A percentile compares a stretch with the other conserved stretches of the same genome.
Conservation (phyloP, 805 yeast genomes). For the Candida nitratophila region DNA sequence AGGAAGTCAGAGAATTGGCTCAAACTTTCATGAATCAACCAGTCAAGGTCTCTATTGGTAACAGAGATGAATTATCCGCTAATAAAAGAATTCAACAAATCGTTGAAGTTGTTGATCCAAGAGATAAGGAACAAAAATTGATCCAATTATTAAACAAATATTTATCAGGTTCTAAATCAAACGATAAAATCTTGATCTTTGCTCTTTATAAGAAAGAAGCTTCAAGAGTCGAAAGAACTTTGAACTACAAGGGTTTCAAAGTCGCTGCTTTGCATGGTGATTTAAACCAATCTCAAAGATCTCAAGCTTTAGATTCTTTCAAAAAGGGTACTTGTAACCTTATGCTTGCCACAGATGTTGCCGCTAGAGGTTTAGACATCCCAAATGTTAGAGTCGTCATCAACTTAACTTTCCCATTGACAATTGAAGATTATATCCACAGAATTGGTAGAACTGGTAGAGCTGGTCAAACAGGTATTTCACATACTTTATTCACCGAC, state of each 20-base stretch:
- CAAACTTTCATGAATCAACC: slow-evolving; percentile 74
- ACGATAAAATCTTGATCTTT: slow-evolving; percentile 84
- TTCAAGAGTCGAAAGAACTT: slow-evolving; percentile 72
- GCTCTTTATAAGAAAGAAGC: slow-evolving; percentile 98
- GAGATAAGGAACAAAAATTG: slow-evolving; percentile 71
- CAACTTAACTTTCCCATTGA: slow-evolving; percentile 88
- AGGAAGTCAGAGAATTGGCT: slow-evolving; percentile 92
- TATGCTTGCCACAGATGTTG: slow-evolving; percentile 95
- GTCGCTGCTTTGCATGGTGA: slow-evolving; percentile 98
- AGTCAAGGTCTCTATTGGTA: slow-evolving; percentile 89
- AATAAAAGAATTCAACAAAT: slow-evolving; percentile 89
- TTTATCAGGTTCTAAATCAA: slow-evolving; percentile 51
- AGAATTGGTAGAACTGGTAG: slow-evolving; percentile 96
- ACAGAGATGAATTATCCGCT: slow-evolving; percentile 89
- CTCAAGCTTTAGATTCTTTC: slow-evolving; percentile 78
- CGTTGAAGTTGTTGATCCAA: slow-evolving; percentile 86
- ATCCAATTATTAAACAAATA: slow-evolving; percentile 67
- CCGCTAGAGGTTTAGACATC: slow-evolving; percentile 94
- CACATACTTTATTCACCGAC: slow-evolving; percentile 93
- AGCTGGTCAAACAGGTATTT: slow-evolving; percentile 92
- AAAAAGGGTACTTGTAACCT: slow-evolving; percentile 71
- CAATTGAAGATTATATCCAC: slow-evolving; percentile 81
- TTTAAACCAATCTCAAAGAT: slow-evolving; percentile 84
- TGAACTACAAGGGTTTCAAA: slow-evolving; percentile 63
- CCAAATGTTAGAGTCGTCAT: slow-evolving; percentile 78